A percentile compares a stretch with the other conserved stretches of the same genome.
Evolutionary conservation across 2,329 filamentous ascomycete genomes (phyloP).

Genomic region (Tolypocladium amazonense): DNA sequence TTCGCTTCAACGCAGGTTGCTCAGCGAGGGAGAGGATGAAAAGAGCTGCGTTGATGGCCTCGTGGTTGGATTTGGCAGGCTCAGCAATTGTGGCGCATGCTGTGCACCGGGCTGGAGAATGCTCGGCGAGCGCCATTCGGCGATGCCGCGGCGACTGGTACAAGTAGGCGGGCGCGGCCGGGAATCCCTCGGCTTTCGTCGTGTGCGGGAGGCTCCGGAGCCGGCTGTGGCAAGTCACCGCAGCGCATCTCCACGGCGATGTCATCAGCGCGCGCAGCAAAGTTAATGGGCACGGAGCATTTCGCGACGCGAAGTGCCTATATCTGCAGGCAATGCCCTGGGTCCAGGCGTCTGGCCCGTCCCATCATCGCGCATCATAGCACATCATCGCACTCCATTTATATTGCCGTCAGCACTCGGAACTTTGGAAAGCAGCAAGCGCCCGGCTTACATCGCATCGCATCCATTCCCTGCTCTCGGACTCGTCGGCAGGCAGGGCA

Average conservation of each 20-base stretch:
- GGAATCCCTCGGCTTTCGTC: neutral
- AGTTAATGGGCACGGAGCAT: too few species aligned
- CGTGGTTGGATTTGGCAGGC: neutral
- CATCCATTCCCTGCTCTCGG: neutral
- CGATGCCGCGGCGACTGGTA: neutral
- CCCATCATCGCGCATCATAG: neutral
- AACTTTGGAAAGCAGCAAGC: too few species aligned
- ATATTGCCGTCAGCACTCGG: neutral
- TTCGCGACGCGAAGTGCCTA: neutral
- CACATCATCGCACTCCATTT: neutral
- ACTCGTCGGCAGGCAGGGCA: neutral
- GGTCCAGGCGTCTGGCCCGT: neutral
- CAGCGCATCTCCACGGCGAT: neutral
- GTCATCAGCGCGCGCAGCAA: neutral
- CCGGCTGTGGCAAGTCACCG: neutral
- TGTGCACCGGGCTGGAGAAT: neutral
- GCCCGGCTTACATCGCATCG: neutral
- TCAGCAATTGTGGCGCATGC: neutral
- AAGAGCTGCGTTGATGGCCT: neutral
- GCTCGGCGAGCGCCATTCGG: too few species aligned
- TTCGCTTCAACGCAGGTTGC: neutral
- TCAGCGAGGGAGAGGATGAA: neutral
- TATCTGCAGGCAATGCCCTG: neutral
- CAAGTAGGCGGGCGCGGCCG: neutral
- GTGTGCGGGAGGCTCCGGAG: neutral